Percentiles rank a stretch among this genome's conserved stretches.
Evolutionary conservation across 768 basidiomycete genomes (phyloP).

Genomic region (Pleurotus ostreatus): DNA sequence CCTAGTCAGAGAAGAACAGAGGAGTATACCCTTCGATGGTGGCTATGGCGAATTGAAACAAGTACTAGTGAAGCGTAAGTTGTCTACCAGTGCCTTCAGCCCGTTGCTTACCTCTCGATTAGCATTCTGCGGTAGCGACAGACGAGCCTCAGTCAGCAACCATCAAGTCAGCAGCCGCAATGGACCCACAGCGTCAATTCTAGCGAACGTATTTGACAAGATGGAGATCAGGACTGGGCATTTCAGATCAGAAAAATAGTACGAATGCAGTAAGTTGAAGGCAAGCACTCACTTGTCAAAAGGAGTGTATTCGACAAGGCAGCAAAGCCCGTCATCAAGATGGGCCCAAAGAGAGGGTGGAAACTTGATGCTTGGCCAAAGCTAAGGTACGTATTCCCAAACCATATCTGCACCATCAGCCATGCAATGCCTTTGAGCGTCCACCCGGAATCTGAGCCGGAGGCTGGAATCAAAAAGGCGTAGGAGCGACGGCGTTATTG

Average conservation of each 20-base stretch:
- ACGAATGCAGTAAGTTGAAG: not conserved
- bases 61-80: constrained; percentile 53
- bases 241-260: not conserved
- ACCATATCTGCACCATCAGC: constrained; percentile 88
- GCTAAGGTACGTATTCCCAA: constrained; percentile 68
- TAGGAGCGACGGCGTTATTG: constrained; percentile 18
- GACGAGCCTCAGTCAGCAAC: not conserved
- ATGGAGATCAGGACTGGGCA: constrained; percentile 78
- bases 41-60: constrained; percentile 82
- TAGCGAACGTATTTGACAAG: constrained; percentile 84
- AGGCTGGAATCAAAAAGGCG: constrained; percentile 6
- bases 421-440: constrained; percentile 60
- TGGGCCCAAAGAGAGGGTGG: constrained; percentile 69
- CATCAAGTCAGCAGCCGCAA: not conserved
- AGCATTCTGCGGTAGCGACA: constrained; percentile 30
- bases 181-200: constrained; percentile 59
- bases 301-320: constrained; percentile 76
- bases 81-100: constrained; percentile 23
- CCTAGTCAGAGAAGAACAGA: not conserved
- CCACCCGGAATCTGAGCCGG: constrained; percentile 19
- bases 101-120: constrained; percentile 37
- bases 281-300: constrained; percentile 64
- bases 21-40: constrained; percentile 78
- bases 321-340: constrained; percentile 77
- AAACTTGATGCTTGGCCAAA: constrained; percentile 56